These are phyloP conservation scores for Naganishia onofrii DNA, from an alignment of 768 basidiomycete species.

Conservation along the genomic window DNA sequence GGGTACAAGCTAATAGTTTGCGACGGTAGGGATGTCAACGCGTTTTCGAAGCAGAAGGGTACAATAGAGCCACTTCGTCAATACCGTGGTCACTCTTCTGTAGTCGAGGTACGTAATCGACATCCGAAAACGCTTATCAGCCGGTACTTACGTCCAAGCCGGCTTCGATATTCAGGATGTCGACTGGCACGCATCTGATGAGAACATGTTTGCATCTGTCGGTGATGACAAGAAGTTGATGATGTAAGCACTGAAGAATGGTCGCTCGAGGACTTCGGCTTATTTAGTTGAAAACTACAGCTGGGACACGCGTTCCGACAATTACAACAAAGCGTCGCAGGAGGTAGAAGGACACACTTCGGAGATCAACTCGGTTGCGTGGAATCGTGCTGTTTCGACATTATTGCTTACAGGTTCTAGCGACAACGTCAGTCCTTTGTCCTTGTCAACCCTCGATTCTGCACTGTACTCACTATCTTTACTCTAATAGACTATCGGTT, in stretches of 20 bases:
- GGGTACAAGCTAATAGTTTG: background rate
- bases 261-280: background rate
- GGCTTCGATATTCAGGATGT: constrained; percentile 74
- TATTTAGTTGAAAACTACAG: constrained; percentile 54
- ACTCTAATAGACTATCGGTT: constrained; percentile 67
- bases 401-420: constrained; percentile 86
- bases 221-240: constrained; percentile 93
- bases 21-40: constrained; percentile 76
- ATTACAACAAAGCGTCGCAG: constrained; percentile 64
- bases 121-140: no score
- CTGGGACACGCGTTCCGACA: constrained; percentile 77
- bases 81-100: constrained; percentile 83
- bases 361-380: constrained; percentile 86
- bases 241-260: constrained; percentile 63
- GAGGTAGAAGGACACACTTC: constrained; percentile 81
- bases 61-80: constrained; percentile 78
- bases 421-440: constrained; percentile 70
- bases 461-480: constrained; percentile 1
- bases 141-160: constrained; percentile 23
- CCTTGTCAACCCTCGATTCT: background rate
- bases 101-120: constrained; percentile 72
- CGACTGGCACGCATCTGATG: constrained; percentile 83
- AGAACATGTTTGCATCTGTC: constrained; percentile 86
- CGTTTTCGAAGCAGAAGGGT: constrained; percentile 71
- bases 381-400: constrained; percentile 75